Conservation (phyloP, 345 rosid genomes). For the Linum trigynum region DNA sequence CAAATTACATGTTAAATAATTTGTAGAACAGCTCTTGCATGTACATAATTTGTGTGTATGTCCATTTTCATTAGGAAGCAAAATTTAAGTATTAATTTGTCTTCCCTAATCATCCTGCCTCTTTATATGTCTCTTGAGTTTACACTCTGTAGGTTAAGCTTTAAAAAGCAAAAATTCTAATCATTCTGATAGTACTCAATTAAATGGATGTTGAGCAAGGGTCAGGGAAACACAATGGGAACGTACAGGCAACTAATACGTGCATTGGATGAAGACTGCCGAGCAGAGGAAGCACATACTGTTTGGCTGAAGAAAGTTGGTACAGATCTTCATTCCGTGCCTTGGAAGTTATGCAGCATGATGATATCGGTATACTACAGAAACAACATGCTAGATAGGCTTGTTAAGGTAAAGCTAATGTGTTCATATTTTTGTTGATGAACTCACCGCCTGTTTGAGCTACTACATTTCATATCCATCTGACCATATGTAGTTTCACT, state of each 20-base stretch:
- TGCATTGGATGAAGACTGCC: slow-evolving; percentile 80
- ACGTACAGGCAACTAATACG: slow-evolving; percentile 58
- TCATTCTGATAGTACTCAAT: slow-evolving; percentile 3
- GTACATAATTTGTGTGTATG: not conserved
- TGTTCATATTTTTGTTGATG: not conserved
- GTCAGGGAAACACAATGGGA: slow-evolving; percentile 88
- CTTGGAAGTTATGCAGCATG: slow-evolving; percentile 69
- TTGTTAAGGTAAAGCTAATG: slow-evolving; percentile 45
- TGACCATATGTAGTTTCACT: not conserved
- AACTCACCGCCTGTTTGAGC: slow-evolving; percentile 2
- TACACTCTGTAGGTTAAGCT: too few species aligned
- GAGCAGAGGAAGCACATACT: slow-evolving; percentile 82
- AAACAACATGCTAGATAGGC: slow-evolving; percentile 70
- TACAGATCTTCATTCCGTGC: slow-evolving; percentile 74
- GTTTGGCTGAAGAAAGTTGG: slow-evolving; percentile 74
- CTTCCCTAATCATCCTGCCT: not conserved
- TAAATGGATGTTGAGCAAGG: slow-evolving; percentile 98
- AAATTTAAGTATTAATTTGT: not conserved
- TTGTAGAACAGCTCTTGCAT: not conserved
- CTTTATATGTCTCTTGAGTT: too few species aligned
- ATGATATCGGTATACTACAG: slow-evolving; percentile 75
- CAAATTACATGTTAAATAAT: not conserved
- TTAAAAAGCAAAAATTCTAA: too few species aligned
- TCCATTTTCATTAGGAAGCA: not conserved
- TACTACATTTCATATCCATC: not conserved